A percentile compares a stretch with the other conserved stretches of the same genome.
Evolutionary conservation across 495 filamentous ascomycete species (phyloP).

Genomic region (Astrothelium subdiscretum): DNA sequence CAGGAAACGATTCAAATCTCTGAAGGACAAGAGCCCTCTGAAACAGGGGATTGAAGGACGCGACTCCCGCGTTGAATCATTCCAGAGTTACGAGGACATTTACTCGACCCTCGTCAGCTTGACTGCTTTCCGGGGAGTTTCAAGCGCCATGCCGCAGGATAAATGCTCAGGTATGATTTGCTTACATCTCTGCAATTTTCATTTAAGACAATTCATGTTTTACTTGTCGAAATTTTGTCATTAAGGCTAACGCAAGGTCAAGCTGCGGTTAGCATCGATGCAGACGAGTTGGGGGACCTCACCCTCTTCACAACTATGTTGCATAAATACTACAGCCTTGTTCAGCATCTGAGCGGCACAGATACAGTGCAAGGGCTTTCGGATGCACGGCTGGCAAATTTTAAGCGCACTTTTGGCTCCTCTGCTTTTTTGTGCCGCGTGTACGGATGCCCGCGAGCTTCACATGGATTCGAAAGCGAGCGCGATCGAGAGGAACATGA

Average conservation of each 20-base stretch:
- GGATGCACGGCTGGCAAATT: not conserved
- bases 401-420: not conserved
- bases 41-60: not conserved
- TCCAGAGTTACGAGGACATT: not conserved
- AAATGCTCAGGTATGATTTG: not conserved
- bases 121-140: not conserved
- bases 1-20: not conserved
- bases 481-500: not conserved
- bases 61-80: not conserved
- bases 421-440: not conserved
- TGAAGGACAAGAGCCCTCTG: not conserved
- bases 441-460: not conserved
- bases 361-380: not conserved
- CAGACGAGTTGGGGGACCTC: not conserved
- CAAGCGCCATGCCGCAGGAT: not conserved
- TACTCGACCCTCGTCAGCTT: not conserved
- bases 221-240: not conserved
- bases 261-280: not conserved
- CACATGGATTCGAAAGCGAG: not conserved
- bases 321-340: not conserved
- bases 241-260: not conserved
- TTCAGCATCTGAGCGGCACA: not conserved
- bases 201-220: not conserved
- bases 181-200: not conserved
- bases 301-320: not conserved